Percentiles rank a stretch among this genome's conserved stretches.
These are phyloP conservation scores for Calonectria pseudoreteaudii DNA, from an alignment of 2,329 filamentous ascomycete genomes.

Conservation along the genomic window DNA sequence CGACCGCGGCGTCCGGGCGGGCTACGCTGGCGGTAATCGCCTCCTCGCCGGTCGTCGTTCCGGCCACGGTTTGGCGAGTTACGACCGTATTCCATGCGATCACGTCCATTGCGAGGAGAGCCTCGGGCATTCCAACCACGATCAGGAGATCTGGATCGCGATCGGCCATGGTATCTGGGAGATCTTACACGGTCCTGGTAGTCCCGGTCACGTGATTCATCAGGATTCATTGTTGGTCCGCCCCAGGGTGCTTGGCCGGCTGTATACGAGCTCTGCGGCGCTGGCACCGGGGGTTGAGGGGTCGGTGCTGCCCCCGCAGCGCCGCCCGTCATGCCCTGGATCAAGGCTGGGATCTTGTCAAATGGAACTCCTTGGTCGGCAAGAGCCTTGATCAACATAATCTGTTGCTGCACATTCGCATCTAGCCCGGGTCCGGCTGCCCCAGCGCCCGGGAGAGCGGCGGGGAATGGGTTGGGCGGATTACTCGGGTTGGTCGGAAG, in stretches of 20 bases:
- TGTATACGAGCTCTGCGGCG: slow-evolving; percentile 57
- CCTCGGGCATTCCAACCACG: slow-evolving; percentile 76
- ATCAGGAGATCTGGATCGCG: slow-evolving; percentile 83
- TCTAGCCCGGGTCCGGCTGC: slow-evolving; percentile 55
- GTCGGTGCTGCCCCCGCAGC: slow-evolving; percentile 47
- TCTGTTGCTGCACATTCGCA: slow-evolving; percentile 74
- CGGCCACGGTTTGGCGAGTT: slow-evolving; percentile 73
- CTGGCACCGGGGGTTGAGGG: slow-evolving; percentile 53
- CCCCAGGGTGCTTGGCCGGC: slow-evolving; percentile 49
- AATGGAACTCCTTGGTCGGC: slow-evolving; percentile 80
- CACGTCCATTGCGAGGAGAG: slow-evolving; percentile 71
- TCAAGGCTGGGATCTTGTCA: slow-evolving; percentile 77
- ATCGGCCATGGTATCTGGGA: slow-evolving; percentile 69
- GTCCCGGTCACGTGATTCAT: slow-evolving; percentile 67
- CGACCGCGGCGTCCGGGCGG: slow-evolving; percentile 77
- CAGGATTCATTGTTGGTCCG: slow-evolving; percentile 44
- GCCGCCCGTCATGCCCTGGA: slow-evolving; percentile 63
- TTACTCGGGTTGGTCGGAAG: slow-evolving; percentile 44
- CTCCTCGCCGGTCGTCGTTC: slow-evolving; percentile 67
- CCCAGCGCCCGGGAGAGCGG: slow-evolving; percentile 45
- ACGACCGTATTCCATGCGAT: slow-evolving; percentile 81
- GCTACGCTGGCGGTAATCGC: slow-evolving; percentile 89
- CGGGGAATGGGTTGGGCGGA: slow-evolving; percentile 45
- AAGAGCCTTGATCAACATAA: slow-evolving; percentile 80
- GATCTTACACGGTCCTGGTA: slow-evolving; percentile 72